Base-by-base conservation (phyloP, 2,329 filamentous ascomycete species). In the Amesomyces nigricolor region DNA sequence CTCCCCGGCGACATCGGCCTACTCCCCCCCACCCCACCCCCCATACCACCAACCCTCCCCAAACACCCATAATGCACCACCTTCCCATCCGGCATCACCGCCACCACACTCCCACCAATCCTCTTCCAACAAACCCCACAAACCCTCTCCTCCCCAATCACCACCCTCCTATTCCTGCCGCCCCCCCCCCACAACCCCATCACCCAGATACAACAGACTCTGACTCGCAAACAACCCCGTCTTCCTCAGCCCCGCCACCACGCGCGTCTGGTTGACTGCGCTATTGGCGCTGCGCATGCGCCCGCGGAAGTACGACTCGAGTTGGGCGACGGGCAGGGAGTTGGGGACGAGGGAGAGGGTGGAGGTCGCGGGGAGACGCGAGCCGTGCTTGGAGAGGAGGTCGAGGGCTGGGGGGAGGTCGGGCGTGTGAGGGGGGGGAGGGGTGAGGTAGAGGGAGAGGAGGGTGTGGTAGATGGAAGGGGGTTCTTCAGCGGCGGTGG, bases 41-140 rank as follows among this genome's bases (percentile, higher is more conserved):
- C 22, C 22, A n/a, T n/a, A n/a, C 22, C 22, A 26, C 5, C 5
- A 26, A 72, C 75, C 60, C 74, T 73, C 57, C 72, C 82, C 64
- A 88, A 76, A 72, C 89, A 94, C 26, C 88, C 88, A 67, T 92
- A 88, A 75, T 94, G 89, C 58, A 94, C 86, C 14, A 91, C 88
- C 26, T 78, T 80, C 68, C 85, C 90, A 73, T 95, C 88, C 6
- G 91, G 89, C 71, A 94, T 80, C 11, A 96, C 91, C 40, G 91
- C 86, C 57, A 97, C 87, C 16, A 96, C 94, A 69, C 88, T 95
- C 1, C 90, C 87, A 1, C 91, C 92, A 61, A 99, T 81, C 62
- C 94, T 78, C 77, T 96, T 97, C 71, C 96, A 88, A 69, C 94
- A 99, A 14, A 95, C 89, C 11, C 88, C 86, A 69, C 94, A 99